Base-by-base conservation (phyloP, 2,329 filamentous ascomycete species). In the Aspergillus bombycis region DNA sequence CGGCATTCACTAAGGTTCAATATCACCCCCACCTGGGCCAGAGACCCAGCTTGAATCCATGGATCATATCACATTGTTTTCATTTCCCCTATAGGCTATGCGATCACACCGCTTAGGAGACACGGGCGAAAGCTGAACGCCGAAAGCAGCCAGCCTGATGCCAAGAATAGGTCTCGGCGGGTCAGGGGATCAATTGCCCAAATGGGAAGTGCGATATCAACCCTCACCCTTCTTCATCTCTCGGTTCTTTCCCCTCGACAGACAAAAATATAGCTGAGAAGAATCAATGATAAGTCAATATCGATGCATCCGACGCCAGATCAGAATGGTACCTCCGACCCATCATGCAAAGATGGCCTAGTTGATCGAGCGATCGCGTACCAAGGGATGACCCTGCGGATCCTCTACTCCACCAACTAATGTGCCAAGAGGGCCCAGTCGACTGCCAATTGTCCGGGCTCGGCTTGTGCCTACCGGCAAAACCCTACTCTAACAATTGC, bases 121-220 rank as follows among this genome's bases (percentile, higher is more conserved):
- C 1, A 36, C 6, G 32, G 32, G 32, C 7, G 19, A 41, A n/a
- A n/a, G 38, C 38, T n/a, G 19, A 10, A n/a, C 6, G 38, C 38
- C 8, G 38, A 41, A 41, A 41, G 19, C 38, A 41, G 38, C 38
- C 38, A 41, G 38, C 38, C 38, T 41, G 45, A 30, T 32, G 52
- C 52, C 52, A 54, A 54, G 52, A 54, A 30, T n/a, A 34, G 30
- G 52, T 12, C 52, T 34, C 30, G 10, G 28, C 30, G 30, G 30
- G 52, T 54, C 52, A 54, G 52, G 30, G 52, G 52, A 54, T 54
- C 52, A 54, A 34, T 28, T 54, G 21, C 52, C 32, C 16, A 54
- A 54, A 36, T 2, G 14, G 30, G 52, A 36, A 21, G 12, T 21
- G 19, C 0, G 2, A 54, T 54, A 54, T 54, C 52, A 54, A 36